These are phyloP conservation scores for Globisporangium iwayamae DNA, from an alignment of 352 stramenopile species.

Conservation along the genomic window DNA sequence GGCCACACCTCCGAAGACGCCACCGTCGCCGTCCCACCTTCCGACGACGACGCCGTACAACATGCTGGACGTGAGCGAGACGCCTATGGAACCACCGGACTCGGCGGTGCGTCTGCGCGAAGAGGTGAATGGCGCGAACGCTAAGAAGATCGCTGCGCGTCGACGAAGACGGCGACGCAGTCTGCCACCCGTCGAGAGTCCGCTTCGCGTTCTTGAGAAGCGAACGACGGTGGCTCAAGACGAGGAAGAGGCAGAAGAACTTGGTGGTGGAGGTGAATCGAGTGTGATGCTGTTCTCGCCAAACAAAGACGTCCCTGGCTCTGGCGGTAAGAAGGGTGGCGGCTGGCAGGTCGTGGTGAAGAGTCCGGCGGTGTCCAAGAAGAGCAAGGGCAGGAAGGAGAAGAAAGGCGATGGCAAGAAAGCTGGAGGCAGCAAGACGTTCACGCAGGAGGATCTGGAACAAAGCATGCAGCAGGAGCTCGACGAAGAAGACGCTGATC, in stretches of 20 bases:
- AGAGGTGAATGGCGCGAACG: conserved; percentile 23
- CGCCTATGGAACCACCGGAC: conserved; percentile 21
- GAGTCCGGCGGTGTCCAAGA: conserved; percentile 41
- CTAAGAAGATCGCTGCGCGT: conserved; percentile 21
- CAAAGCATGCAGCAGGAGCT: conserved; percentile 62
- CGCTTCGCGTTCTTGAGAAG: conserved; percentile 28
- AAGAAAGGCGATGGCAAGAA: not conserved
- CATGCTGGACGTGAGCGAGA: conserved; percentile 36
- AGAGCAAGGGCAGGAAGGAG: conserved; percentile 17
- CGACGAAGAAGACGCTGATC: conserved; percentile 22
- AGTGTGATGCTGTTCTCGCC: conserved; percentile 50
- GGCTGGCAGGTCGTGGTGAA: conserved; percentile 60
- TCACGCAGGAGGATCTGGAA: conserved; percentile 59
- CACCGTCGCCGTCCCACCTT: conserved; percentile 18
- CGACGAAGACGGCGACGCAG: conserved; percentile 38
- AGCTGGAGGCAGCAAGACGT: conserved; percentile 5
- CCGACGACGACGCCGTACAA: conserved; percentile 21
- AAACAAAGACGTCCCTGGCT: conserved; percentile 27
- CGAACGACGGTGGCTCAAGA: conserved; percentile 26
- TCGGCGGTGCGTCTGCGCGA: conserved; percentile 25
- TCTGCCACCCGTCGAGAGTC: conserved; percentile 41
- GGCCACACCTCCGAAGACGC: conserved; percentile 23
- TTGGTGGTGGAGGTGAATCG: conserved; percentile 1
- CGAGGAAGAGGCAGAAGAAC: conserved; percentile 23
- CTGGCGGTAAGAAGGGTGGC: conserved; percentile 12